phyloP scores from a whole-genome alignment of 768 basidiomycete species.

The Boletus tomentosulus region DNA sequence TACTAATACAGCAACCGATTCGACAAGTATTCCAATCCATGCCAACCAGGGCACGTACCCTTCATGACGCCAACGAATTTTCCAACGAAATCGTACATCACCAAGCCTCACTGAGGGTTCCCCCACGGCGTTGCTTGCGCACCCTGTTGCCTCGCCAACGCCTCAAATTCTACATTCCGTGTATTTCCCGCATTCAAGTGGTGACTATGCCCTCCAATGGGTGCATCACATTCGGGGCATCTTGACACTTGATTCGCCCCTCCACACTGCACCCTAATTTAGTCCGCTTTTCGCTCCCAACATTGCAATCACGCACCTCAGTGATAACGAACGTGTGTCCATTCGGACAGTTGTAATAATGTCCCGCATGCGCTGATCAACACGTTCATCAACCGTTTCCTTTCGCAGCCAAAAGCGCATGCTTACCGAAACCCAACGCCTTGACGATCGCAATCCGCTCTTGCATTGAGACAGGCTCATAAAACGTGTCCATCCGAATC shows the following conservation, averaged over 20 bases:
- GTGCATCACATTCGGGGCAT: conserved; percentile 57
- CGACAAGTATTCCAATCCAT: too few species aligned
- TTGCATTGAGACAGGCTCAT: conserved; percentile 48
- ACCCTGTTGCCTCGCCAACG: conserved; percentile 35
- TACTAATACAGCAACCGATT: too few species aligned
- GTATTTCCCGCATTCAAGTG: conserved; percentile 44
- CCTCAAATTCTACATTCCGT: conserved; percentile 44
- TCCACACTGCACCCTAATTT: conserved; percentile 44
- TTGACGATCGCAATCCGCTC: conserved; percentile 50
- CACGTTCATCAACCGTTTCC: background rate
- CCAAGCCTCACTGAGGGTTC: conserved; percentile 11
- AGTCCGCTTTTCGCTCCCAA: background rate
- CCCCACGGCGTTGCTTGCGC: conserved; percentile 30
- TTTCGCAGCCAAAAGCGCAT: background rate
- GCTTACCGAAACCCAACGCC: conserved; percentile 46
- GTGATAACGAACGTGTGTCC: conserved; percentile 61
- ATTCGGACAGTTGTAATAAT: conserved; percentile 51
- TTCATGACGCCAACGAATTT: too few species aligned
- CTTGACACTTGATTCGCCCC: conserved; percentile 44
- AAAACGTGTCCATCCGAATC: conserved; percentile 43
- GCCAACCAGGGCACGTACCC: too few species aligned
- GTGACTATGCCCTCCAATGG: conserved; percentile 49
- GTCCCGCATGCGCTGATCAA: conserved; percentile 36
- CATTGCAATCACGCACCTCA: conserved; percentile 35
- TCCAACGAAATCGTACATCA: conserved; percentile 18